Base-by-base conservation (phyloP, 2,329 filamentous ascomycete species). In the Zymoseptoria ardabiliae region DNA sequence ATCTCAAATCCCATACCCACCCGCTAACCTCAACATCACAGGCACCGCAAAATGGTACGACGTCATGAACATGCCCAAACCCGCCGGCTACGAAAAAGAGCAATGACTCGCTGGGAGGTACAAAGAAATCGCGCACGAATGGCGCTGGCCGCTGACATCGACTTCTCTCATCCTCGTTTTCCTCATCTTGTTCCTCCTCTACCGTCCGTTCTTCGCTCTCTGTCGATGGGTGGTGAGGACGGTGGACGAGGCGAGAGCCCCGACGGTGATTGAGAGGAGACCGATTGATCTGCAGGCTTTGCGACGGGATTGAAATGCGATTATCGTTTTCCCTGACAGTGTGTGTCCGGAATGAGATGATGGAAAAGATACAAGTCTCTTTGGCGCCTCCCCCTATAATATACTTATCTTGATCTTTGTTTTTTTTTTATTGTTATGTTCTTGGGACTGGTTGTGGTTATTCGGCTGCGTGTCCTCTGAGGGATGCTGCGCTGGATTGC, bases 41-140 rank as follows among this genome's bases (percentile, higher is more conserved):
- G 90, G 90, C 79, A 97, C 93, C 56, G 84, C 89, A 35, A 85
- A 88, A 68, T 99, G 83, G 79, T 97, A 89, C 73, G 89, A 97
- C 52, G 75, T 91, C 69, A 95, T 92, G 75, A 83, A 85, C 58
- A 77, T 93, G 74, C 77, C 86, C 62, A 96, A 94, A 79, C 94
- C 94, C 13, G 84, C 86, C 67, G 94, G 93, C 63, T 96, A 89
- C 77, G 87, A 96, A 73, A 83, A 71, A 63, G 66, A 73, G 58
- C 69, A 71, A 61, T 73, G 70, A 73, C 70, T 67, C 35, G 61
- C 62, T 30, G 66, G 66, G 3, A 57, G 65, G 53, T 65, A 67
- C 49, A 60, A 57, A 52, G 59, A 63, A 53, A 58, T 66, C 50
- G 58, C 61, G 20, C 58, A 59, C 48, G 55, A 64, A 52, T 66